phyloP scores from a whole-genome alignment of 495 filamentous ascomycete species.

The Neurospora terricola region DNA sequence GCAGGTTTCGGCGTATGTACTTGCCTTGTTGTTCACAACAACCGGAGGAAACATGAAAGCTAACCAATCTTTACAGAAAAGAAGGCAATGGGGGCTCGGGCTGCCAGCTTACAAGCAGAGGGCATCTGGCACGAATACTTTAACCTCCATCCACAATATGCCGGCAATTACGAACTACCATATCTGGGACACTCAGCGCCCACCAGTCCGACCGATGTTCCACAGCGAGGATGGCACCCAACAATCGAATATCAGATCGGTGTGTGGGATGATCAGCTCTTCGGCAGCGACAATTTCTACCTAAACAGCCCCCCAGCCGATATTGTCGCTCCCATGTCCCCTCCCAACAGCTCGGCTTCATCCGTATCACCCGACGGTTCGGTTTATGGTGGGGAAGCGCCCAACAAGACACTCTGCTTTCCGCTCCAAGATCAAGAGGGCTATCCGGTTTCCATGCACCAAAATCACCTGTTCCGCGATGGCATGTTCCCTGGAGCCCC shows the following conservation, averaged over 20 bases:
- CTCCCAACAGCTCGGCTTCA: not conserved
- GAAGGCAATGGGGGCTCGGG: slow-evolving; percentile 2
- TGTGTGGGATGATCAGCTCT: not conserved
- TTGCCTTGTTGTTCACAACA: not conserved
- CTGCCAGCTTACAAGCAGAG: not conserved
- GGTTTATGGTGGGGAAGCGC: not conserved
- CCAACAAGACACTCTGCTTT: not conserved
- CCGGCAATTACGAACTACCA: not conserved
- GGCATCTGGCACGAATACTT: slow-evolving; percentile 2
- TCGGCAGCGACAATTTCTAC: not conserved
- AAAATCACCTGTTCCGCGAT: not conserved
- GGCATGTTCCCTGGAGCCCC: not conserved
- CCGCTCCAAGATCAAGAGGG: not conserved
- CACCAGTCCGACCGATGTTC: not conserved
- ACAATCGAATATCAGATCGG: not conserved
- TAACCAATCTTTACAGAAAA: not conserved
- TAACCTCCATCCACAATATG: not conserved
- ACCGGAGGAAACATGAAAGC: not conserved
- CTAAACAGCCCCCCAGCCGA: not conserved
- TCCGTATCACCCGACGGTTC: not conserved
- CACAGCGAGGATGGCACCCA: not conserved
- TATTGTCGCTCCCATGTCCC: not conserved
- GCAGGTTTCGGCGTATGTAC: slow-evolving; percentile 1
- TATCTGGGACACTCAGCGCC: not conserved
- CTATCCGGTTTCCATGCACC: not conserved